Conservation (phyloP, 208 protist genomes). For the Trypanosoma brucei region DNA sequence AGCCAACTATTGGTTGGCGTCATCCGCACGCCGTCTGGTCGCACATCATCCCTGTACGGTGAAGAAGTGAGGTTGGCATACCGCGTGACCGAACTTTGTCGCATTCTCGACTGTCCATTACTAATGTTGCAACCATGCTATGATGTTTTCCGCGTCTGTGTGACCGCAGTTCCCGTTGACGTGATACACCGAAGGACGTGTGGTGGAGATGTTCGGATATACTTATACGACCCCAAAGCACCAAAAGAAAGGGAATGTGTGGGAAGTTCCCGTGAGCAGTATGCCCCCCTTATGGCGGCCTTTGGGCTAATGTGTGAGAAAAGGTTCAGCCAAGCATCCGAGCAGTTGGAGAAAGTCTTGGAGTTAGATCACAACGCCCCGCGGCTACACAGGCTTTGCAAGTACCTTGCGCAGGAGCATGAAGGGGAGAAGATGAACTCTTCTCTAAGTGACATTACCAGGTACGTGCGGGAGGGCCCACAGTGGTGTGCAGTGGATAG, state of each 20-base stretch:
- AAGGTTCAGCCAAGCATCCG: slow-evolving; percentile 13
- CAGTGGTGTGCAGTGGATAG: slow-evolving; percentile 9
- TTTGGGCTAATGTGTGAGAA: slow-evolving; percentile 24
- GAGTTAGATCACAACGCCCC: slow-evolving; percentile 17
- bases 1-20: slow-evolving; percentile 20
- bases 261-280: slow-evolving; percentile 2
- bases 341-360: slow-evolving; percentile 4
- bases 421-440: slow-evolving; percentile 5
- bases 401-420: slow-evolving; percentile 11
- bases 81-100: slow-evolving; percentile 24
- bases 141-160: slow-evolving; percentile 19
- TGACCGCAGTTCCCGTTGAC: slow-evolving; percentile 22
- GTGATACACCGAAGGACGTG: slow-evolving; percentile 15
- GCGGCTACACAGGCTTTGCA: slow-evolving; percentile 13
- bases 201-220: slow-evolving; percentile 8
- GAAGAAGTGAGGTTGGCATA: slow-evolving; percentile 28
- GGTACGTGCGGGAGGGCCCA: slow-evolving; percentile 12
- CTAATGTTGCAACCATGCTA: slow-evolving; percentile 27
- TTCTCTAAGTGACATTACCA: background rate
- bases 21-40: background rate
- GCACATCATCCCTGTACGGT: slow-evolving; percentile 16
- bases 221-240: slow-evolving; percentile 14
- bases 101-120: slow-evolving; percentile 22
- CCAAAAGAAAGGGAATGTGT: slow-evolving; percentile 3
- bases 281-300: slow-evolving; percentile 8